Percentiles rank a stretch among this genome's conserved stretches.
These are phyloP conservation scores for Epichloe coenophiala DNA, from an alignment of 2,329 filamentous ascomycete species.

Conservation along the genomic window DNA sequence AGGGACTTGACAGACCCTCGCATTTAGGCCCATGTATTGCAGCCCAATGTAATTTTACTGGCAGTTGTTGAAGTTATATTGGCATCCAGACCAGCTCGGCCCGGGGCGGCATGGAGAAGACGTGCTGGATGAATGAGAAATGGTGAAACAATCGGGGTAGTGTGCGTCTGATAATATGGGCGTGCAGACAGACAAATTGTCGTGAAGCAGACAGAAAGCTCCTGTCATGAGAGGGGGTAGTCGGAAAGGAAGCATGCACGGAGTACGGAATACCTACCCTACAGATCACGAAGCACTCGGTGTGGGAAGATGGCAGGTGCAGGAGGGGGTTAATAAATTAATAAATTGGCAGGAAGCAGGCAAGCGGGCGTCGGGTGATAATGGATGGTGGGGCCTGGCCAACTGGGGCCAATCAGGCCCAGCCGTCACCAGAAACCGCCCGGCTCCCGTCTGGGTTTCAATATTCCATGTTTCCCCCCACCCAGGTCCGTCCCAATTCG, in stretches of 20 bases:
- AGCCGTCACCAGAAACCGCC: no score
- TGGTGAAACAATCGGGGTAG: neutral
- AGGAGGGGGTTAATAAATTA: neutral
- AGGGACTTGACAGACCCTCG: neutral
- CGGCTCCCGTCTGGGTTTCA: no score
- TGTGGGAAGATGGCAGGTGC: neutral
- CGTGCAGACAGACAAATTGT: neutral
- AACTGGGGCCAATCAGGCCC: no score
- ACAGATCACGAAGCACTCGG: neutral
- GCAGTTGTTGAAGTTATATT: neutral
- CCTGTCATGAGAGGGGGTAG: neutral
- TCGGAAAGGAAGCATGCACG: neutral
- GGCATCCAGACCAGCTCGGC: neutral
- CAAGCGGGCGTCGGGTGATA: no score
- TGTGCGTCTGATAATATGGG: neutral
- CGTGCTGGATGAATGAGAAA: neutral
- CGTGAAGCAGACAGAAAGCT: neutral
- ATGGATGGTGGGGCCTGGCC: neutral
- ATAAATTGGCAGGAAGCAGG: no score
- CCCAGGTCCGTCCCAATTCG: neutral
- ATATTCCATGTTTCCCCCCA: neutral
- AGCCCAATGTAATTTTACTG: neutral
- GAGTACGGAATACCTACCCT: no score
- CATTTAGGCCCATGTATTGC: neutral
- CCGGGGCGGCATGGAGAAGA: neutral